Evolutionary conservation across 1,284 basidiomycete species (phyloP).

Genomic region (Pseudozyma flocculosa): DNA sequence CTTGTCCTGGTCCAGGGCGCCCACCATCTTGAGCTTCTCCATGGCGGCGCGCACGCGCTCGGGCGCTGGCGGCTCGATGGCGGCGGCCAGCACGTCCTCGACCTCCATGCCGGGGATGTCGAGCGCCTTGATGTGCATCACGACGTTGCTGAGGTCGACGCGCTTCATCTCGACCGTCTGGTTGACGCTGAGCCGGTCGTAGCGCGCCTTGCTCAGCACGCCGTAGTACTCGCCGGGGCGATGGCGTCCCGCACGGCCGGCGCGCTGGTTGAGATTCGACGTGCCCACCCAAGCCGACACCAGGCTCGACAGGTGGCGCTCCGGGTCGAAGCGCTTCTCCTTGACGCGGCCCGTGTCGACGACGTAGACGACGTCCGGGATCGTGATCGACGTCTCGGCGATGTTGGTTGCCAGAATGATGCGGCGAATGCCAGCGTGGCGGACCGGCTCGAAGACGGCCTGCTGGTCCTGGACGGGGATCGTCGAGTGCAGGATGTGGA

Average conservation of each 20-base stretch:
- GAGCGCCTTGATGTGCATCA: constrained; percentile 91
- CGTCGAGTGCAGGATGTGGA: constrained; percentile 89
- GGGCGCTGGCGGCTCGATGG: constrained; percentile 85
- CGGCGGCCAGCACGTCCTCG: constrained; percentile 79
- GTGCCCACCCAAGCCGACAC: constrained; percentile 87
- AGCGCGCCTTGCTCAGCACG: constrained; percentile 71
- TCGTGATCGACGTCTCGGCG: constrained; percentile 83
- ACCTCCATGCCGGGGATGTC: constrained; percentile 84
- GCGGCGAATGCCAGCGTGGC: constrained; percentile 66
- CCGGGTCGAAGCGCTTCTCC: constrained; percentile 89
- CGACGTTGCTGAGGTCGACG: constrained; percentile 55
- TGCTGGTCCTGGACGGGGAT: constrained; percentile 89
- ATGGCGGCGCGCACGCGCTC: constrained; percentile 80
- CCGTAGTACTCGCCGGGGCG: constrained; percentile 89
- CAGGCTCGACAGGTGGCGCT: constrained; percentile 80
- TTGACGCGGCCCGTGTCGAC: constrained; percentile 87
- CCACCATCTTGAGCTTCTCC: constrained; percentile 78
- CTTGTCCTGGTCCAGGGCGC: constrained; percentile 77
- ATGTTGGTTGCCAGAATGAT: constrained; percentile 93
- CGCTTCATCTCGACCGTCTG: constrained; percentile 96
- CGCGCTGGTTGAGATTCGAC: constrained; percentile 91
- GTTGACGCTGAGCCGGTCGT: constrained; percentile 71
- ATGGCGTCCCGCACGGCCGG: constrained; percentile 90
- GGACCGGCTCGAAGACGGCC: constrained; percentile 69
- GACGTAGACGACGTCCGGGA: constrained; percentile 93